Evolutionary conservation across 2,329 filamentous ascomycete genomes (phyloP), one percentile per base, ranked within the genome.

Genomic region (Ascosphaera apis): DNA sequence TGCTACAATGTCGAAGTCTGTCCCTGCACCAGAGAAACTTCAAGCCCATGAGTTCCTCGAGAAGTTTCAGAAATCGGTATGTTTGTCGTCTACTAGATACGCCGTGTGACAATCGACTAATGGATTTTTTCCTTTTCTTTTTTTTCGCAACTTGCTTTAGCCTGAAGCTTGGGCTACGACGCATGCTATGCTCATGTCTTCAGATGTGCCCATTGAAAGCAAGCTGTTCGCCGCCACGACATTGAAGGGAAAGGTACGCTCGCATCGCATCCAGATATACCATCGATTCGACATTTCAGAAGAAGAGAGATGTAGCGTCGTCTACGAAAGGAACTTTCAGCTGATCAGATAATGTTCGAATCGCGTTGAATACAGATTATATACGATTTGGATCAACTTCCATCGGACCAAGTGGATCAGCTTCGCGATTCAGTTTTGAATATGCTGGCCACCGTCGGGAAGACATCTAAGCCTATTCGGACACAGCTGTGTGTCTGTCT

Each of bases 191-290:
- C 63, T 98, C 42, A 81, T 91, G 54, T 79, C 81, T 12, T 50
- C 62, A 35, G 67, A 76, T 43, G 70, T 77, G 37, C 76, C 84
- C 42, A 67, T 77, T 35, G 83, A 92, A 54, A 80, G 81, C 17
- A 88, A 88, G 54, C 65, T 98, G 41, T 98, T 98, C 56, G 88
- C 88, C 33, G 88, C 88, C 40, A 95, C 86, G 33, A 98, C 88
- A 36, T 63, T 98, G 50, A 92, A 91, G 62, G 88, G 88, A 65
- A 98, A 98, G 76, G 88, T 95, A 64, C 45, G 61, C 46, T 31
- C 23, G 32, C 17, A n/a, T 31, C 21, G 19, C 35, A 34, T 33
- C 18, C 17, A n/a, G n/a, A n/a, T n/a, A 19, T 16, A 36, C 35
- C 15, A 27, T 16, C 35, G 33, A 31, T 34, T 40, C 31, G 39